Evolutionary conservation across 2,329 filamentous ascomycete genomes (phyloP).

Genomic region (Ceratocystis lukuohia): DNA sequence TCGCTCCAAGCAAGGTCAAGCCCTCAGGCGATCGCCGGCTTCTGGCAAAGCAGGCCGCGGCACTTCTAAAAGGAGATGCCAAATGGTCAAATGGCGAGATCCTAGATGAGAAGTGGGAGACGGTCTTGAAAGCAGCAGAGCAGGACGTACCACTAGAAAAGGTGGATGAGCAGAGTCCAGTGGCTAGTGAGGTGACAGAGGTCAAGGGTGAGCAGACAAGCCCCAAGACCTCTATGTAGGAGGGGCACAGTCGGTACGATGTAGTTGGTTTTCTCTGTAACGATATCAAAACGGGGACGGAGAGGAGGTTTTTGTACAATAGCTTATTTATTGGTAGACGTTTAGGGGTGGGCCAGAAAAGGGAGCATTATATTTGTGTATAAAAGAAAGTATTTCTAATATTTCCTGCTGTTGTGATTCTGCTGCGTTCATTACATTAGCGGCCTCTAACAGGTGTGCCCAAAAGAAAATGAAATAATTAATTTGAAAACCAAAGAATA

Average conservation of each 20-base stretch:
- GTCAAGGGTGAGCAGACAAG: not conserved
- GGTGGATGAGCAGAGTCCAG: constrained; percentile 20
- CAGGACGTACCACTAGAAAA: constrained; percentile 22
- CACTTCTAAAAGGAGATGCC: constrained; percentile 45
- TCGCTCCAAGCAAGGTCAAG: constrained; percentile 21
- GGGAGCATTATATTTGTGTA: not conserved
- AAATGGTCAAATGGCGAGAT: constrained; percentile 42
- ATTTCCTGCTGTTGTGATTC: not conserved
- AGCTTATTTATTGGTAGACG: constrained; percentile 19
- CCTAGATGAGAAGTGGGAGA: constrained; percentile 36
- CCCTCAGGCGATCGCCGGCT: constrained; percentile 32
- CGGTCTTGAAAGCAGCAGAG: constrained; percentile 23
- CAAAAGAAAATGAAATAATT: no score
- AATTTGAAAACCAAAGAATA: not conserved
- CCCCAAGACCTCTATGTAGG: constrained; percentile 11
- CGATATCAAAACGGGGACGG: constrained; percentile 6
- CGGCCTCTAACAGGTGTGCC: no score
- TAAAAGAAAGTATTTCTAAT: not conserved
- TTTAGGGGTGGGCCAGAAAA: not conserved
- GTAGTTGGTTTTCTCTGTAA: constrained; percentile 10
- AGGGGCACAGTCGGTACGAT: not conserved
- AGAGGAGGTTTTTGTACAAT: constrained; percentile 21
- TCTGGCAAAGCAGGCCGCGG: constrained; percentile 48
- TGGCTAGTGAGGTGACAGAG: not conserved
- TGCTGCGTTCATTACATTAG: not conserved